Evolutionary conservation across 2,329 filamentous ascomycete genomes (phyloP), one percentile per base, ranked within the genome.

Genomic region (Dactylonectria estremocensis): DNA sequence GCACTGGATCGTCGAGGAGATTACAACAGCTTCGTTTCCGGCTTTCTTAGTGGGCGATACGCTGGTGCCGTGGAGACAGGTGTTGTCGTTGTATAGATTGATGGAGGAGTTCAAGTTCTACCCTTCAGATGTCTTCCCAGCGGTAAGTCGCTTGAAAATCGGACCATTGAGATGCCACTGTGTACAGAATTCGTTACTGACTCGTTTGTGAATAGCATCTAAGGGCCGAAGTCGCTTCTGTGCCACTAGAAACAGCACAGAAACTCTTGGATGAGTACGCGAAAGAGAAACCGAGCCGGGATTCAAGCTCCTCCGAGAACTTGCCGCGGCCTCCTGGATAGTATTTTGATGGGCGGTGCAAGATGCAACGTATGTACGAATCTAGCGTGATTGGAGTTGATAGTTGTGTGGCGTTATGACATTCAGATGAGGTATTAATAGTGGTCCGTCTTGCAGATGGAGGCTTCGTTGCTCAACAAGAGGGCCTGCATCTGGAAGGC

Each of bases 1-100:
- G 9, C 76, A 72, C 2, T 81, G 80, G 80, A 81, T 81, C 48
- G 68, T 81, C 3, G 79, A 80, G 53, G 80, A 81, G 68, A 76
- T 81, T 53, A 73, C 78, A 33, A 72, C 79, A 71, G 78, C 78
- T 1, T 72, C 77, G 9, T 79, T 80, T 35, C 75, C 75, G 16
- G 66, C 75, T 2, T 77, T 77, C 46, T 65, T 82, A 5, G 73
- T 81, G 28, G 80, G 79, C 28, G 79, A 81, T 58, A 71, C 76
- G 50, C 79, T 81, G 11, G 74, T 81, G 5, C 77, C 79, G 2
- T 81, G 80, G 80, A 77, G 72, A 52, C 78, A 81, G 68, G 60
- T 81, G 14, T 69, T 81, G 16, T 74, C 74, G 3, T 49, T 80
- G 22, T 81, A 81, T 48, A 77, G 76, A 6, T 69, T 77, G 22